Evolutionary conservation across 108 stramenopile species (phyloP), one percentile per base, ranked within the genome.

Genomic region (Pseudonitzschia pungens): DNA sequence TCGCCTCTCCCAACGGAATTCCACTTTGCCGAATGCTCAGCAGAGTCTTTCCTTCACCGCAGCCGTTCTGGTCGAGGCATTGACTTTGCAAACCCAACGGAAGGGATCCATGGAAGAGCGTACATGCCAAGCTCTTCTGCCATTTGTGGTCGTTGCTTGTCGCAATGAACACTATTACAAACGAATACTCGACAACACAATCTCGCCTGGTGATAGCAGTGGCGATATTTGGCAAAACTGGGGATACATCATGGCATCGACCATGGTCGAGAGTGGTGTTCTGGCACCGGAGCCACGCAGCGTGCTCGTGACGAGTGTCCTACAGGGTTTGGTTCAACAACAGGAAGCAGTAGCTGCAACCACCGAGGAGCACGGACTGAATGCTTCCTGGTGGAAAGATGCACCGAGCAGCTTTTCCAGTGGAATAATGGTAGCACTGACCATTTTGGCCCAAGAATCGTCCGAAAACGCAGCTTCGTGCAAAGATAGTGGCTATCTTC

Each of bases 31-130:
- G 27, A 26, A 65, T 32, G 6, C 59, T 43, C 82, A 76, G 42
- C 58, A 65, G 10, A 60, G 78, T 21, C 54, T 92, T 0, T 91
- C 91, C 12, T 91, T 89, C 59, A 77, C 85, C 16, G 90, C 84
- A 12, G 83, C 87, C 2, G 72, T 90, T 5, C 29, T 91, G 2
- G 84, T 89, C n/a, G 87, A 95, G 67, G 81, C 88, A 9, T 67
- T 91, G 53, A 69, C 81, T 41, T 72, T 45, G 66, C 84, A 65
- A 65, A 44, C 65, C 64, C 59, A 51, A 42, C 65, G 50, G 33
- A 63, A 51, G 48, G 82, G 66, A 65, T 82, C 83, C 52, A 52
- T 77, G 67, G 86, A 89, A 59, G 78, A 79, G 65, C 65, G 73
- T 40, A 79, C 78, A 27, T 79, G 78, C 42, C 72, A 79, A 27